Evolutionary conservation across 495 filamentous ascomycete species (phyloP).

Genomic region (Margaritispora aquatica): DNA sequence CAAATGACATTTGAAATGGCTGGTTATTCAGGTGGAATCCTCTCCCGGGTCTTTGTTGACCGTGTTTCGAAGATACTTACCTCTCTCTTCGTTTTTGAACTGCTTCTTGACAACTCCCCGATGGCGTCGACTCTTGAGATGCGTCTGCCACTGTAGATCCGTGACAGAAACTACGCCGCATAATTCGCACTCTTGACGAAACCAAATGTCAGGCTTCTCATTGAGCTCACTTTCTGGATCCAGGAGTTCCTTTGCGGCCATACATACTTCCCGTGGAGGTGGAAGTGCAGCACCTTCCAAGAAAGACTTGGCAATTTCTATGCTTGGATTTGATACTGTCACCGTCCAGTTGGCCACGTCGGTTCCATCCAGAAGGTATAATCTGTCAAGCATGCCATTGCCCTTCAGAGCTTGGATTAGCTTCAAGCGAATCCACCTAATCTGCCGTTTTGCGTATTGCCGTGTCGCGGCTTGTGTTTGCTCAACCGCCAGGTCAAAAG

Average conservation of each 20-base stretch:
- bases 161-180: conserved; percentile 64
- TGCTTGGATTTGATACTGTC: conserved; percentile 57
- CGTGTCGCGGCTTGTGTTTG: conserved; percentile 71
- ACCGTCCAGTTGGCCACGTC: conserved; percentile 49
- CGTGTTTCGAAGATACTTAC: conserved; percentile 6
- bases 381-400: conserved; percentile 38
- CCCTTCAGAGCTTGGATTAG: conserved; percentile 58
- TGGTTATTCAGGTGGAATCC: not conserved
- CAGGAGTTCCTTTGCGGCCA: conserved; percentile 49
- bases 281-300: conserved; percentile 50
- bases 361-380: conserved; percentile 74
- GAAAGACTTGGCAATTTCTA: conserved; percentile 53
- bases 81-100: conserved; percentile 6
- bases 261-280: conserved; percentile 54
- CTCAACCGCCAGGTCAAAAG: conserved; percentile 35
- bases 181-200: conserved; percentile 54
- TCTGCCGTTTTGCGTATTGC: conserved; percentile 79
- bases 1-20: not conserved
- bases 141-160: conserved; percentile 68
- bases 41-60: not conserved
- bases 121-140: conserved; percentile 65
- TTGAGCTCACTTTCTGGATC: conserved; percentile 44
- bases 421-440: conserved; percentile 82
- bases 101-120: conserved; percentile 23
- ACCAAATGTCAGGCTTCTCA: conserved; percentile 41